phyloP scores from a whole-genome alignment of 768 basidiomycete species.

The Russula earlei region DNA sequence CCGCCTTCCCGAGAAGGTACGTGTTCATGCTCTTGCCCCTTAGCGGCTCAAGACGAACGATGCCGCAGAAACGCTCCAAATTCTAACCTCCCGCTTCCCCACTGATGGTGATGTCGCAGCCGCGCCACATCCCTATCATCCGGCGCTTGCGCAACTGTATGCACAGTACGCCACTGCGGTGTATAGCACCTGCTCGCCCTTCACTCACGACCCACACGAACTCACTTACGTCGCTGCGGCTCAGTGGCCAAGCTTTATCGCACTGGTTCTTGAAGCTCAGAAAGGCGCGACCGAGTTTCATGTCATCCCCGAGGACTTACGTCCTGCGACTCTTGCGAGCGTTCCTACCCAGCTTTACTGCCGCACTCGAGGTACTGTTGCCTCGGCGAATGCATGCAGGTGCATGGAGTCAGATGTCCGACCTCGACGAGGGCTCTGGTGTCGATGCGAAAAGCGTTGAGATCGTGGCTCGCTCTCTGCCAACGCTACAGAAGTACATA shows the following conservation, averaged over 20 bases:
- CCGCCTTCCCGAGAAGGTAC: constrained; percentile 49
- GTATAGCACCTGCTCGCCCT: constrained; percentile 52
- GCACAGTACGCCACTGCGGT: constrained; percentile 51
- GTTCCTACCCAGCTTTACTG: constrained; percentile 53
- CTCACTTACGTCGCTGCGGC: constrained; percentile 69
- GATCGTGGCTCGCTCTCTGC: constrained; percentile 33
- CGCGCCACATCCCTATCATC: constrained; percentile 37
- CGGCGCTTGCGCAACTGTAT: constrained; percentile 48
- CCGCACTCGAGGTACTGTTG: constrained; percentile 56
- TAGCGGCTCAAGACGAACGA: neutral
- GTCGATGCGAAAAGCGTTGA: constrained; percentile 7
- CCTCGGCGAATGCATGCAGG: constrained; percentile 57
- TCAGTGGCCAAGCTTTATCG: constrained; percentile 71
- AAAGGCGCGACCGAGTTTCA: constrained; percentile 21
- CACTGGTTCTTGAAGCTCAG: constrained; percentile 47
- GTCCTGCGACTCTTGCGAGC: constrained; percentile 55
- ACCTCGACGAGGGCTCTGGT: constrained; percentile 23
- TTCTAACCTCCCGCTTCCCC: constrained; percentile 34
- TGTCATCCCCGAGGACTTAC: constrained; percentile 31
- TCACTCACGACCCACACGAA: constrained; percentile 58
- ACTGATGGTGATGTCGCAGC: constrained; percentile 5
- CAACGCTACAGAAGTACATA: constrained; percentile 65
- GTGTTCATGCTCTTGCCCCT: constrained; percentile 16
- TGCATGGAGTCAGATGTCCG: constrained; percentile 50
- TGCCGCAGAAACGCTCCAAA: constrained; percentile 27